These are phyloP conservation scores for Fraxinus americana DNA, from an alignment of 257 asterid genomes.

Conservation along the genomic window DNA sequence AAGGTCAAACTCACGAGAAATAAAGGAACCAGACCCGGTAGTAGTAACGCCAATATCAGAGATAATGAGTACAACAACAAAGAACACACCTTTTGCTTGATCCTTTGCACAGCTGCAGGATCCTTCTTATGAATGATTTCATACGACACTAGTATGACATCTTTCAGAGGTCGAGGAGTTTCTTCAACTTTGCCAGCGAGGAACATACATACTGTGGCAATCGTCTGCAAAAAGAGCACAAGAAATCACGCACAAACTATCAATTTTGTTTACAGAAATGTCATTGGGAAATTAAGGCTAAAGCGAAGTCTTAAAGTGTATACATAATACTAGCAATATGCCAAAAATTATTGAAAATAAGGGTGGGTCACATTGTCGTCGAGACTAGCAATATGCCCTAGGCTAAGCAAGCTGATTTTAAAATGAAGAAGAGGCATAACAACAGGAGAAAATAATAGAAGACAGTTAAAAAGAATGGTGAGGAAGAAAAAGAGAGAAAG, in stretches of 20 bases:
- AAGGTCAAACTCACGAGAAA: not conserved
- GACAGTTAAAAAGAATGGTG: not conserved
- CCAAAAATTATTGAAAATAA: not conserved
- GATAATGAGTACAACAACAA: constrained; percentile 15
- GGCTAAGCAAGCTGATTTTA: not conserved
- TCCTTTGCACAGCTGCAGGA: constrained; percentile 70
- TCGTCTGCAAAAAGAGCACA: constrained; percentile 49
- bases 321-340: not conserved
- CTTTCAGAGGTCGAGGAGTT: constrained; percentile 95
- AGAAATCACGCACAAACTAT: constrained; percentile 26
- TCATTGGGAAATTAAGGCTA: not conserved
- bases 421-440: not conserved
- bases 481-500: not conserved
- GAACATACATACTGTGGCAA: constrained; percentile 97
- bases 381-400: not conserved
- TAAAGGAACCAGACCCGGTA: constrained; percentile 15
- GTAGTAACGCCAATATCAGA: constrained; percentile 4
- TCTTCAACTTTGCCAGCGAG: constrained; percentile 99
- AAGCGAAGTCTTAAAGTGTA: constrained; percentile 5
- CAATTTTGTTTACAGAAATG: constrained; percentile 8
- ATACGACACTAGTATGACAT: constrained; percentile 87
- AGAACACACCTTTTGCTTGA: constrained; percentile 78
- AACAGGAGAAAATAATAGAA: not conserved
- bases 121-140: constrained; percentile 88
- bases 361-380: not conserved